phyloP scores from a whole-genome alignment of 345 rosid genomes.

The Syzygium grande region DNA sequence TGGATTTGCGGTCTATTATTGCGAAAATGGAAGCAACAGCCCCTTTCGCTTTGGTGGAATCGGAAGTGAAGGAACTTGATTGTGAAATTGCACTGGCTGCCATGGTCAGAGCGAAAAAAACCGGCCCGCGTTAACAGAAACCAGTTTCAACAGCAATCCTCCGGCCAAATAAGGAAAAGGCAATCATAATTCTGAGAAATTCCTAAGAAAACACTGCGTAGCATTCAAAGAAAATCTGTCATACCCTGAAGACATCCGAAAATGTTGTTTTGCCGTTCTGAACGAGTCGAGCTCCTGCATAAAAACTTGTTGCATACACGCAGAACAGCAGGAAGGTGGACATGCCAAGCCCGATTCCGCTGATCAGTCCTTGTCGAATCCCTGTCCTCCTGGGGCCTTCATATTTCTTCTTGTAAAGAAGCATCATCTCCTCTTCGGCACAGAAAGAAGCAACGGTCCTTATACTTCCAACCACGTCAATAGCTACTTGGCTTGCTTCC shows the following conservation, averaged over 20 bases:
- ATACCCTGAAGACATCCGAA: slow-evolving; percentile 55
- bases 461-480: slow-evolving; percentile 79
- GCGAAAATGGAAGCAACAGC: slow-evolving; percentile 71
- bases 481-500: slow-evolving; percentile 92
- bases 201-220: neutral
- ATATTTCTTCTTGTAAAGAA: slow-evolving; percentile 60
- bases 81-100: slow-evolving; percentile 68
- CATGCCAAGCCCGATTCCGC: slow-evolving; percentile 69
- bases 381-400: slow-evolving; percentile 78
- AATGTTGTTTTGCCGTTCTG: slow-evolving; percentile 41
- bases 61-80: slow-evolving; percentile 60
- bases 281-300: slow-evolving; percentile 70
- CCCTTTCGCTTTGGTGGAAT: slow-evolving; percentile 47
- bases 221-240: neutral
- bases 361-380: slow-evolving; percentile 57
- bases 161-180: neutral
- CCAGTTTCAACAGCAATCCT: neutral
- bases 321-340: slow-evolving; percentile 45
- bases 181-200: neutral
- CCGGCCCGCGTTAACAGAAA: slow-evolving; percentile 18
- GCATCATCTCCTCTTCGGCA: slow-evolving; percentile 78
- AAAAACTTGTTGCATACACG: slow-evolving; percentile 62
- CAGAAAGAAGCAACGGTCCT: slow-evolving; percentile 89
- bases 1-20: slow-evolving; percentile 54
- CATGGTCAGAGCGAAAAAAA: slow-evolving; percentile 70